Percentiles rank a stretch among this genome's conserved stretches.
Evolutionary conservation across 1,284 basidiomycete species (phyloP).

Genomic region (Lentinus polychrous): DNA sequence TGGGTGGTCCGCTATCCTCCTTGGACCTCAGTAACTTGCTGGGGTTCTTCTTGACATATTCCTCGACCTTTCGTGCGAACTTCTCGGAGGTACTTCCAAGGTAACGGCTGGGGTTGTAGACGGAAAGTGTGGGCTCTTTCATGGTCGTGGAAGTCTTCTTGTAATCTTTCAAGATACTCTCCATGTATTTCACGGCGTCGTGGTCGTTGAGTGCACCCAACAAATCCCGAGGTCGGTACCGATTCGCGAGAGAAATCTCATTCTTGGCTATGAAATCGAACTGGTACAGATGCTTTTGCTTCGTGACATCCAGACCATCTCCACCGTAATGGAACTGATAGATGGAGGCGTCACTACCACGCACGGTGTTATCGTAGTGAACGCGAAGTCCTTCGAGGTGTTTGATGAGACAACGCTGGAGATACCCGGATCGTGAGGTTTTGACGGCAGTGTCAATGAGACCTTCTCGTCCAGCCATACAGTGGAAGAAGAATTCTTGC

Average conservation of each 20-base stretch:
- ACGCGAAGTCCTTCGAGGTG: conserved; percentile 95
- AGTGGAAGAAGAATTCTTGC: conserved; percentile 99
- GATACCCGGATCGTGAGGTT: conserved; percentile 96
- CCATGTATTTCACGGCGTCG: conserved; percentile 76
- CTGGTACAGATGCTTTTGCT: conserved; percentile 85
- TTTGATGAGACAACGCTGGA: conserved; percentile 98
- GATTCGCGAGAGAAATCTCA: conserved; percentile 72
- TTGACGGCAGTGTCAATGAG: conserved; percentile 99
- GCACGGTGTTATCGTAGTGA: conserved; percentile 97
- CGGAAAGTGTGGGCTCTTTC: conserved; percentile 66
- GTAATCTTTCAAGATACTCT: conserved; percentile 79
- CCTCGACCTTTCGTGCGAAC: conserved; percentile 78
- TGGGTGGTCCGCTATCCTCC: conserved; percentile 31
- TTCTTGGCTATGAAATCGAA: conserved; percentile 95
- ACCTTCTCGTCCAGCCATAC: conserved; percentile 99
- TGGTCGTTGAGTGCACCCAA: conserved; percentile 57
- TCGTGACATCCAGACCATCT: conserved; percentile 94
- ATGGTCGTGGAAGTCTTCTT: conserved; percentile 49
- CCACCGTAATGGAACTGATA: conserved; percentile 98
- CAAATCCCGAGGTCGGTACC: conserved; percentile 64
- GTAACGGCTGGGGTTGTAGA: conserved; percentile 75
- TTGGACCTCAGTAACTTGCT: conserved; percentile 66
- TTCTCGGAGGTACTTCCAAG: conserved; percentile 92
- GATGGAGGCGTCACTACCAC: conserved; percentile 88
- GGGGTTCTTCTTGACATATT: conserved; percentile 80